Evolutionary conservation across 2,329 filamentous ascomycete species (phyloP).

Genomic region (Alternaria ethzedia): DNA sequence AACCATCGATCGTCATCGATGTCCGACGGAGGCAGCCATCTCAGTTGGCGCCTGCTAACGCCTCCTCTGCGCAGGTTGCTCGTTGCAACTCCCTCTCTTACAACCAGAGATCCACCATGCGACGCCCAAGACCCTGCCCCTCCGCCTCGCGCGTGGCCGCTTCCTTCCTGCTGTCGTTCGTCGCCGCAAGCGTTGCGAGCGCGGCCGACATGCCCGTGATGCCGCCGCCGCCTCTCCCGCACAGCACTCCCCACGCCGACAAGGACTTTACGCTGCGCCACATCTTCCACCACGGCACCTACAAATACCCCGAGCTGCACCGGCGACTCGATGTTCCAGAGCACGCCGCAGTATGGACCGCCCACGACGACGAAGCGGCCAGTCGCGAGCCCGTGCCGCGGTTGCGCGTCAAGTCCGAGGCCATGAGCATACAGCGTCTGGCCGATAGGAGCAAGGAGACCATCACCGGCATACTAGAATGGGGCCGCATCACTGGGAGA

Average conservation of each 20-base stretch:
- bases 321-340: slow-evolving; percentile 73
- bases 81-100: not conserved
- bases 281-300: slow-evolving; percentile 89
- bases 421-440: slow-evolving; percentile 78
- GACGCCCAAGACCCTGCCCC: slow-evolving; percentile 42
- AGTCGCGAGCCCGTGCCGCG: slow-evolving; percentile 51
- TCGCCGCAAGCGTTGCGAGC: slow-evolving; percentile 60
- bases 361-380: slow-evolving; percentile 60
- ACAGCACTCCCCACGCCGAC: slow-evolving; percentile 26
- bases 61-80: not conserved
- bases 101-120: slow-evolving; percentile 28
- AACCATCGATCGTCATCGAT: slow-evolving; percentile 19
- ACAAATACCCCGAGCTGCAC: slow-evolving; percentile 78
- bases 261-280: slow-evolving; percentile 69
- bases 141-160: slow-evolving; percentile 70
- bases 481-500: slow-evolving; percentile 72
- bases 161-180: slow-evolving; percentile 68
- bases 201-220: slow-evolving; percentile 43
- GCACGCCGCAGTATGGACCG: slow-evolving; percentile 67
- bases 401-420: slow-evolving; percentile 64
- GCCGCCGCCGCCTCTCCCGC: slow-evolving; percentile 28
- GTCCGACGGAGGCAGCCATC: slow-evolving; percentile 1
- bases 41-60: not conserved
- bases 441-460: slow-evolving; percentile 76
- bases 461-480: slow-evolving; percentile 79